Percentiles rank a stretch among this genome's conserved stretches.
Conservation (phyloP, 108 stramenopile species). For the Nitzschia sp. region DNA sequence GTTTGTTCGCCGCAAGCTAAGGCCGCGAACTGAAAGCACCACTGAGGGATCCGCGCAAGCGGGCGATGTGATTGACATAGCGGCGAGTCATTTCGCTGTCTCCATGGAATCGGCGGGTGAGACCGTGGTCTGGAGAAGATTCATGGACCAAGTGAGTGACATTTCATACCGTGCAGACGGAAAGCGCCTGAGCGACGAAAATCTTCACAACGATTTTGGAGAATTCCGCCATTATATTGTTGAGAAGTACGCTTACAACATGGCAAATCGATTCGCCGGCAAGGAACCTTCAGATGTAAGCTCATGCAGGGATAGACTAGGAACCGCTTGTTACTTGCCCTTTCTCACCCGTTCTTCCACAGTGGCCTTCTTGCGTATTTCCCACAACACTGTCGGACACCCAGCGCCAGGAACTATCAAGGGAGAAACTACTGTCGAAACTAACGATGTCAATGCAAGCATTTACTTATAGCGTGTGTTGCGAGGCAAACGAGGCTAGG, state of each 20-base stretch:
- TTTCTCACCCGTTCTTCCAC: slow-evolving; percentile 2
- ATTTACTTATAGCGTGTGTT: slow-evolving; percentile 77
- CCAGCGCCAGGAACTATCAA: slow-evolving; percentile 75
- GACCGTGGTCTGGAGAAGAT: slow-evolving; percentile 72
- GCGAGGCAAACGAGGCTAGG: slow-evolving; percentile 66
- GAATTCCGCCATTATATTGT: slow-evolving; percentile 84
- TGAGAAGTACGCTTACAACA: slow-evolving; percentile 75
- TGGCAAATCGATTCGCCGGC: slow-evolving; percentile 52
- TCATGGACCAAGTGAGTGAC: slow-evolving; percentile 81
- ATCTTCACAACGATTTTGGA: slow-evolving; percentile 64
- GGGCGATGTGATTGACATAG: background rate
- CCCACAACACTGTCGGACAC: slow-evolving; percentile 56
- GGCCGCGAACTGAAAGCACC: slow-evolving; percentile 14
- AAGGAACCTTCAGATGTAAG: slow-evolving; percentile 70
- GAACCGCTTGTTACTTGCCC: background rate
- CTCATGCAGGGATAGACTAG: slow-evolving; percentile 2
- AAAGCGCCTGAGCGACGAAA: slow-evolving; percentile 75
- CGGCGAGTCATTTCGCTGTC: slow-evolving; percentile 1
- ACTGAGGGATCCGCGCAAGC: background rate
- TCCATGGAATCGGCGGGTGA: slow-evolving; percentile 52
- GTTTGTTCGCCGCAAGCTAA: slow-evolving; percentile 41
- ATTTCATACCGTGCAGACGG: slow-evolving; percentile 68
- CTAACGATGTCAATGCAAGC: slow-evolving; percentile 74
- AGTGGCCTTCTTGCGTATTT: slow-evolving; percentile 87
- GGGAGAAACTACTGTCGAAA: slow-evolving; percentile 80